Evolutionary conservation across 1,139 yeast species (phyloP), one percentile per base, ranked within the genome.

Genomic region (Scheffersomyces segobiensis): DNA sequence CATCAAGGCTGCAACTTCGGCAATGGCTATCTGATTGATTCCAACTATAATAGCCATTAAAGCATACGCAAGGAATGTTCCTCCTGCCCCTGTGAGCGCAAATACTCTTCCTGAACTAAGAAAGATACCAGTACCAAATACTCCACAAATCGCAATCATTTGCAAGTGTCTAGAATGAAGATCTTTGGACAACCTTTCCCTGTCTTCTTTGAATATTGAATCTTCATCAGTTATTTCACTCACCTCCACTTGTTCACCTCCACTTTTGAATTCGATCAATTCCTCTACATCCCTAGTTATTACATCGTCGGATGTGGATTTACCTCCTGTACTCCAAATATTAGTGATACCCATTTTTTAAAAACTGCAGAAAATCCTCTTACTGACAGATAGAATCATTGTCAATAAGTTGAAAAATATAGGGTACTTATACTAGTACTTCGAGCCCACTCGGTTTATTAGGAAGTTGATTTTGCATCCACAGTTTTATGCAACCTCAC

Each of bases 101-200:
- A 20, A 19, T 52, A 55, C 50, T 12, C 65, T 65, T 5, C 73
- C 73, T 5, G 68, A 63, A 24, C 68, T 63, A 18, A 68, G 58
- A 54, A 69, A 69, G 10, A 70, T 56, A 14, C 73, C 73, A 5
- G 75, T 71, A 50, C 75, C 75, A 56, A 71, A 64, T 5, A 69
- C 70, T 19, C 72, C 73, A 14, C 69, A 78, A 53, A 75, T 66
- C 2, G 79, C 67, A 22, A 76, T 62, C 73, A 75, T 74, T 51
- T 70, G 71, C 52, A 76, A 64, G 55, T 74, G 77, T 58, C 79
- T 68, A 12, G 42, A 32, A 12, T 32, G 42, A 32, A 32, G 42
- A 8, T 32, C 42, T 32, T 32, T 32, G 42, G 42, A 32, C 42
- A 32, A 32, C 4, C 42, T 32, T 32, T 32, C 17, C 42, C 42